Evolutionary conservation across 805 yeast species (phyloP).

Genomic region (Kodamaea hsintzibuensis): DNA sequence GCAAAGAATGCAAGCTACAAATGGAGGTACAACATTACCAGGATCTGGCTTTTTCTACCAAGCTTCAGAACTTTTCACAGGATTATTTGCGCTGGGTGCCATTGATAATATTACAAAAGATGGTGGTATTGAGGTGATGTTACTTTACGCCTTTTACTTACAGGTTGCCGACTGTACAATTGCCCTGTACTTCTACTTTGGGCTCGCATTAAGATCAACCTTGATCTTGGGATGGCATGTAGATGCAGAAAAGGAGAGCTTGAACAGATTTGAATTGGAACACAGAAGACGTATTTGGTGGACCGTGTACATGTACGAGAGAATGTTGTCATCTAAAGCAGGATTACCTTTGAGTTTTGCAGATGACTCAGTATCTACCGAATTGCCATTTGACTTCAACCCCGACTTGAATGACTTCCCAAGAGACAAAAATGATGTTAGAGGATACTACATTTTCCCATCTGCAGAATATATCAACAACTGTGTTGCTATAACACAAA

Average conservation of each 20-base stretch:
- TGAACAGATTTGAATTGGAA: constrained; percentile 54
- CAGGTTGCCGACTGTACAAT: constrained; percentile 86
- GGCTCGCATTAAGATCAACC: constrained; percentile 71
- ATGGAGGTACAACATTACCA: constrained; percentile 51
- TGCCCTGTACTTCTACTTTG: constrained; percentile 78
- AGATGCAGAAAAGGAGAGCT: constrained; percentile 67
- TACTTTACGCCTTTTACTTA: constrained; percentile 73
- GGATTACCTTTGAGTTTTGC: constrained; percentile 79
- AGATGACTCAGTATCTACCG: constrained; percentile 79
- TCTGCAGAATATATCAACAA: constrained; percentile 75
- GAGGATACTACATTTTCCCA: constrained; percentile 70
- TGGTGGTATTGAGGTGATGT: constrained; percentile 76
- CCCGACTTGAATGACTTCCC: constrained; percentile 46
- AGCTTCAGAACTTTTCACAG: constrained; percentile 78
- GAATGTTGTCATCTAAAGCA: constrained; percentile 81
- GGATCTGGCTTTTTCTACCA: constrained; percentile 79
- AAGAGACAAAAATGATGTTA: constrained; percentile 49
- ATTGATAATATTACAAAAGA: constrained; percentile 75
- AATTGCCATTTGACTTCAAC: constrained; percentile 70
- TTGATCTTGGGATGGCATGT: constrained; percentile 79
- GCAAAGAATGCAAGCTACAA: constrained; percentile 8
- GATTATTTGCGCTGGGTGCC: constrained; percentile 76
- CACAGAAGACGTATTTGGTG: constrained; percentile 52
- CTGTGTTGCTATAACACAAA: constrained; percentile 76
- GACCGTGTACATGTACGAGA: constrained; percentile 53